Conservation (phyloP, 176 grass and related monocot species). For the Bromus sterilis region DNA sequence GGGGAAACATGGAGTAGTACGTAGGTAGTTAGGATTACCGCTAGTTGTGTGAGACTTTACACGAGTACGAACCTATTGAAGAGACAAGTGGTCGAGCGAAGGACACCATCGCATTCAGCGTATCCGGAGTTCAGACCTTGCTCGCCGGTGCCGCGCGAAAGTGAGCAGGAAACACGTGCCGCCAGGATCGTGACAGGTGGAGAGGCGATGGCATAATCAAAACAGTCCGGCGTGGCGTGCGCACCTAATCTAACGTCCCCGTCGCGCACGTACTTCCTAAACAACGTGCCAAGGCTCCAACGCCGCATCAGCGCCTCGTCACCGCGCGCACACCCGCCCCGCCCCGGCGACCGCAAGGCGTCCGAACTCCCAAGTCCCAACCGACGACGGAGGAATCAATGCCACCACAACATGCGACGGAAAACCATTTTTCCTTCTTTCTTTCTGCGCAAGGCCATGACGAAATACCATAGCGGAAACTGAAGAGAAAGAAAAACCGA, state of each 20-base stretch:
- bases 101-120: background rate
- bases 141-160: background rate
- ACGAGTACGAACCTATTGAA: background rate
- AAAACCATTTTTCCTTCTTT: background rate
- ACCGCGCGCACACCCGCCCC: background rate
- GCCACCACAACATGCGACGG: too few species aligned
- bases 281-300: background rate
- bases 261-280: background rate
- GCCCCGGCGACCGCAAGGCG: background rate
- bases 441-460: background rate
- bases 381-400: background rate
- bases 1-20: too few species aligned
- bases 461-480: background rate
- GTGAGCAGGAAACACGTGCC: background rate
- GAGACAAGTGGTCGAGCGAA: background rate
- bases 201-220: background rate
- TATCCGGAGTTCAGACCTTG: too few species aligned
- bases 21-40: too few species aligned
- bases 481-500: background rate
- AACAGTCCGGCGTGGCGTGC: background rate
- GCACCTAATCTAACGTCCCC: background rate
- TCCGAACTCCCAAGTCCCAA: too few species aligned
- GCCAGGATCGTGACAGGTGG: background rate
- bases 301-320: background rate
- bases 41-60: too few species aligned